Evolutionary conservation across 2,329 filamentous ascomycete species (phyloP), one percentile per base, ranked within the genome.

Genomic region (Mollisia scopiformis): DNA sequence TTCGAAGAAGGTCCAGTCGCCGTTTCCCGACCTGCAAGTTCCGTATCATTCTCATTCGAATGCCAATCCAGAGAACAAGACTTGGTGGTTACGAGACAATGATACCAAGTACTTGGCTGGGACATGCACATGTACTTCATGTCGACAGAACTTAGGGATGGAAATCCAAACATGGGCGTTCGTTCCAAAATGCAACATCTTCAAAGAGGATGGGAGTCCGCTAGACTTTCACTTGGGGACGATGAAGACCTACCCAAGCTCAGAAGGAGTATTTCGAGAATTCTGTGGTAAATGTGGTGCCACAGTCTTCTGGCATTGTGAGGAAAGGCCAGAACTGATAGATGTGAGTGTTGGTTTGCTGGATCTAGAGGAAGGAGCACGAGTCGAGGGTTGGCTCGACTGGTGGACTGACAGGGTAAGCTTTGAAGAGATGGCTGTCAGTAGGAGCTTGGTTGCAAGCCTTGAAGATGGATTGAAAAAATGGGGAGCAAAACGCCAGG

Each of bases 81-180:
- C 59, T 2, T 64, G 60, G 62, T 68, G 58, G 59, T 53, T 61
- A 8, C 57, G 59, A 21, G 37, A 7, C 50, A 67, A 68, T 31
- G 62, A 76, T 10, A 79, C 74, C 6, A 84, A 79, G 61, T 90
- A 86, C 70, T 75, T 87, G 1, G 83, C 85, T 2, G 84, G 85
- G 1, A 79, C 82, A 7, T 90, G 88, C 68, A 78, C 80, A 1
- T 91, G 88, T 72, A 78, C 75, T 5, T 84, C 84, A 2, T 92
- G 88, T 70, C 84, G 88, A 6, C 75, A 86, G 3, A 74, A 76
- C 0, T 81, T 83, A 1, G 87, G 88, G 2, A 87, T 85, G 64
- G 85, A 89, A 58, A 81, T 90, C 50, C 83, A 88, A 66, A 76
- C 82, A 0, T 91, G 88, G 88, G 80, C 84, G 0, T 91, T 90